Conservation (phyloP, 805 yeast genomes). For the Candida koratica region DNA sequence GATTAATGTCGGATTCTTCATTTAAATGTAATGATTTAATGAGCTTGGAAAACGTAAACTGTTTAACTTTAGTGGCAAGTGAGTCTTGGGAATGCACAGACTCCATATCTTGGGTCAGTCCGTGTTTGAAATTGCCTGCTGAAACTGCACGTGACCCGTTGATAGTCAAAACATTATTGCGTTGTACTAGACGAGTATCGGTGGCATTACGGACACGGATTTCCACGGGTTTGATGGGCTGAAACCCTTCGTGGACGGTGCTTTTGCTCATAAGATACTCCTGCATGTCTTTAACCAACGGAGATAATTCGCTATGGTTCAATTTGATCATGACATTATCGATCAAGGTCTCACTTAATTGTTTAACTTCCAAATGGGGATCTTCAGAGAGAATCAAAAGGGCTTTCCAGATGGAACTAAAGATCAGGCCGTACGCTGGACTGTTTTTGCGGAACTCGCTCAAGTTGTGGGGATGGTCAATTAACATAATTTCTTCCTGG, state of each 20-base stretch:
- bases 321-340: conserved; percentile 67
- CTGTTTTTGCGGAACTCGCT: conserved; percentile 63
- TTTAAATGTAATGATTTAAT: conserved; percentile 37
- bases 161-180: conserved; percentile 25
- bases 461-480: conserved; percentile 61
- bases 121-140: conserved; percentile 10
- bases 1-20: conserved; percentile 39
- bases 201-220: conserved; percentile 22
- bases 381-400: conserved; percentile 77
- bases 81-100: conserved; percentile 26
- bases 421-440: conserved; percentile 84
- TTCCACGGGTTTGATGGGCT: conserved; percentile 37
- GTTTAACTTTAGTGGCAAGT: conserved; percentile 30
- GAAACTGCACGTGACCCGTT: conserved; percentile 33
- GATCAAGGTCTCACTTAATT: conserved; percentile 66
- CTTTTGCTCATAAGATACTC: conserved; percentile 54
- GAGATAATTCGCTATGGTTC: conserved; percentile 61
- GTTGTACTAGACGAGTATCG: conserved; percentile 17
- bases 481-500: conserved; percentile 69
- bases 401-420: conserved; percentile 84
- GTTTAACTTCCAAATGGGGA: conserved; percentile 78
- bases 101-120: conserved; percentile 9
- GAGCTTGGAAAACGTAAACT: conserved; percentile 31
- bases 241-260: conserved; percentile 35
- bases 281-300: conserved; percentile 63